Base-by-base conservation (phyloP, 2,329 filamentous ascomycete genomes). In the Colletotrichum scovillei region DNA sequence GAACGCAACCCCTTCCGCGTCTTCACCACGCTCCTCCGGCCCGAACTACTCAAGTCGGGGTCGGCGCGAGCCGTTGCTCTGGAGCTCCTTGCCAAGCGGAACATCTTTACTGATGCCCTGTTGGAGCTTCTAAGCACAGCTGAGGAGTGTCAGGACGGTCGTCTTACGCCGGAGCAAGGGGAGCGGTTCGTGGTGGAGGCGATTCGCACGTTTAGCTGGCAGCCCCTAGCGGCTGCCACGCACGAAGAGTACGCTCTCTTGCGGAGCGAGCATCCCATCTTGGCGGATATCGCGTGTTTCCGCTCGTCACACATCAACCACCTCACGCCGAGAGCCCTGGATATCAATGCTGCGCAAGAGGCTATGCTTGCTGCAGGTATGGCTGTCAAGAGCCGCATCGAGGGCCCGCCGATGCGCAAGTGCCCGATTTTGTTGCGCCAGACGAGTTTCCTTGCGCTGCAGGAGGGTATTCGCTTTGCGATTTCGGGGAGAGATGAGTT, bases 401-500 rank as follows among this genome's bases (percentile, higher is more conserved):
- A 90, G 71, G 88, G 88, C 0, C 88, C 88, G 0, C 88, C 88
- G 0, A 68, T 73, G 1, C 79, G 86, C 3, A 67, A 74, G 1
- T 87, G 83, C 32, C 84, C 84, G 0, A 86, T 89, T 6, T 80
- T 89, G 1, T 78, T 89, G 8, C 82, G 87, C 0, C 88, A 89
- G 72, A 89, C 88, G 0, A 90, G 88, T 69, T 89, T 90, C 70
- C 78, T 85, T 1, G 88, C 88, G 0, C 76, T 89, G 0, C 84
- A 88, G 64, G 88, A 89, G 75, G 78, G 78, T 0, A 83, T 89
- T 4, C 78, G 79, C 1, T 89, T 89, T 72, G 75, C 70, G 0
- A 28, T 46, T 3, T 28, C 63, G 3, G 63, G 49, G 0, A 76
- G 78, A 14, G 55, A 75, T 0, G 59, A 75, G 5, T 56, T 63